phyloP scores from a whole-genome alignment of 306 rosid genomes.

The Trifolium repens region DNA sequence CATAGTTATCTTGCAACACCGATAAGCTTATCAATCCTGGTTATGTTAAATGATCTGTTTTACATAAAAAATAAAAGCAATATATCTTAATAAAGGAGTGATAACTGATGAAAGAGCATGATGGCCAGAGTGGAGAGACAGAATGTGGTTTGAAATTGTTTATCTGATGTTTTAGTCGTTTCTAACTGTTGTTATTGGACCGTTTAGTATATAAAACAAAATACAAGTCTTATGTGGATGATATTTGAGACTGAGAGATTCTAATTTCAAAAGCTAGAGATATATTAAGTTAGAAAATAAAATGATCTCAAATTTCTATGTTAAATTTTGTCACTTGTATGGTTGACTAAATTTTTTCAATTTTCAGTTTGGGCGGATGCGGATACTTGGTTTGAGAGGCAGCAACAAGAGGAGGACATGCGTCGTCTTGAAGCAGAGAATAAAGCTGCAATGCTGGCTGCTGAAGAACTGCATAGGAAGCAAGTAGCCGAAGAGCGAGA shows the following conservation, averaged over 20 bases:
- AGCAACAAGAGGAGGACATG: constrained; percentile 98
- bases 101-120: not conserved
- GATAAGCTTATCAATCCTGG: constrained; percentile 8
- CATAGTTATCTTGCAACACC: constrained; percentile 10
- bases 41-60: not conserved
- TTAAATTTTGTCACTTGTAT: not conserved
- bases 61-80: not conserved
- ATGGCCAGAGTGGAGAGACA: not conserved
- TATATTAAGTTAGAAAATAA: not conserved
- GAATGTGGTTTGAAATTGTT: not conserved
- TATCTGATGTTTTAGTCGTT: not conserved
- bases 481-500: constrained; percentile 73
- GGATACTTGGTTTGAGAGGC: constrained; percentile 97
- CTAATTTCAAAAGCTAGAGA: not conserved
- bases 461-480: constrained; percentile 85
- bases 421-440: constrained; percentile 78
- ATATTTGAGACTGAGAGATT: not conserved
- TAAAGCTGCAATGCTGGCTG: constrained; percentile 83
- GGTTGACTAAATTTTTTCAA: constrained; percentile 20
- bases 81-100: not conserved
- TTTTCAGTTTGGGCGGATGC: constrained; percentile 97
- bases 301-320: not conserved
- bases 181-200: not conserved
- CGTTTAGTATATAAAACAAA: not conserved
- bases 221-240: not conserved